Percentiles rank a stretch among this genome's conserved stretches.
Conservation (phyloP, 805 yeast genomes). For the Tetrapisispora namnaoensis region DNA sequence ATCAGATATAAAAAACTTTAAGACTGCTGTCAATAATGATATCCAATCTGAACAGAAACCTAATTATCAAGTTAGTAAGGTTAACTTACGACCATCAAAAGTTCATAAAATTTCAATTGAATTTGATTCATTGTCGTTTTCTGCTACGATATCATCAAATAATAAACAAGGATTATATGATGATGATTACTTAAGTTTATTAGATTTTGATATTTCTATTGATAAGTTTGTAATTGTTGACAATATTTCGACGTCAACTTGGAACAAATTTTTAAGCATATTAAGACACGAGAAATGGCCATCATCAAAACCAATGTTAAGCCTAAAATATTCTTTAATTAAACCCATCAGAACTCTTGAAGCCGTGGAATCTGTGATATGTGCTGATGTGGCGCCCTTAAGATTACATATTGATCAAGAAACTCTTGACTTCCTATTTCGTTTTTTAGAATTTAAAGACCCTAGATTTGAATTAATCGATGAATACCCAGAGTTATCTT, state of each 20-base stretch:
- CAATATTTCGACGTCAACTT: conserved; percentile 76
- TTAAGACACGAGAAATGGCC: conserved; percentile 59
- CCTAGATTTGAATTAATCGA: conserved; percentile 51
- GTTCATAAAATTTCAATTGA: conserved; percentile 51
- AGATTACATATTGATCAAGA: conserved; percentile 88
- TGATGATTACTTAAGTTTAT: not conserved
- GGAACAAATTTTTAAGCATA: conserved; percentile 75
- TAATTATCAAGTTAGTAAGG: conserved; percentile 29
- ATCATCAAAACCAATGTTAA: conserved; percentile 49
- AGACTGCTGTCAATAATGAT: conserved; percentile 45
- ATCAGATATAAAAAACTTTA: conserved; percentile 36
- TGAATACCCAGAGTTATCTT: conserved; percentile 52
- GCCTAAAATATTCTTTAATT: conserved; percentile 42
- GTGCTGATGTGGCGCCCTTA: conserved; percentile 53
- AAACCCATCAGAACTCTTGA: conserved; percentile 55
- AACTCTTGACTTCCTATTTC: conserved; percentile 68
- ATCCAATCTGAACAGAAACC: conserved; percentile 31
- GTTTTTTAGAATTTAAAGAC: conserved; percentile 78
- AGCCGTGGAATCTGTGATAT: conserved; percentile 57
- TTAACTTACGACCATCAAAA: conserved; percentile 57
- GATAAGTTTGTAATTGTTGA: conserved; percentile 56
- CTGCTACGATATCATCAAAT: not conserved
- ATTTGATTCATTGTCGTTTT: conserved; percentile 30
- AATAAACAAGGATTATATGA: not conserved
- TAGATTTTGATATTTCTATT: conserved; percentile 38